Evolutionary conservation across 1,284 basidiomycete genomes (phyloP).

Genomic region (Meira nashicola): DNA sequence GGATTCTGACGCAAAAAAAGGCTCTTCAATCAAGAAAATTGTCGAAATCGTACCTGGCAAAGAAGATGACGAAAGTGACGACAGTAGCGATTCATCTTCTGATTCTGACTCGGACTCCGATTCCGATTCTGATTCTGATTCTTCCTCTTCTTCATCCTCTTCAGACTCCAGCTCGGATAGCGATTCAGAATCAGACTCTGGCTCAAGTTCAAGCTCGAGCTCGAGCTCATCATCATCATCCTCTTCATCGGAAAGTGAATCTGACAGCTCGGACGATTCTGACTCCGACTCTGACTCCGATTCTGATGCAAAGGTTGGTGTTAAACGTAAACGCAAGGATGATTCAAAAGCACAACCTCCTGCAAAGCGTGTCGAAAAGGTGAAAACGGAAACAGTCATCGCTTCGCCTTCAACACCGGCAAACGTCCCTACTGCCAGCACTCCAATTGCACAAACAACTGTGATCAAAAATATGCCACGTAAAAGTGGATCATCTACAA

Average conservation of each 20-base stretch:
- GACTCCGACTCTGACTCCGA: not conserved
- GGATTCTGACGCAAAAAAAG: no score
- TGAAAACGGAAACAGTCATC: not conserved
- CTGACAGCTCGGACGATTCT: not conserved
- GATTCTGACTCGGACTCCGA: not conserved
- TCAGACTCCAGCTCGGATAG: not conserved
- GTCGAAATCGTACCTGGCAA: not conserved
- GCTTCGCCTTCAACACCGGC: not conserved
- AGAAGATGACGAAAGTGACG: not conserved
- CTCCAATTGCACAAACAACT: not conserved
- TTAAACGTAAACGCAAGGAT: not conserved
- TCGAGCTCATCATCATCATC: constrained; percentile 2
- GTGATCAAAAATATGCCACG: not conserved
- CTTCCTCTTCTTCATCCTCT: constrained; percentile 5
- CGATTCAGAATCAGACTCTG: constrained; percentile 14
- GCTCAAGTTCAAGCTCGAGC: constrained; percentile 6
- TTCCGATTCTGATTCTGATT: not conserved
- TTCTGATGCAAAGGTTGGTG: not conserved
- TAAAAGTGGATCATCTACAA: not conserved
- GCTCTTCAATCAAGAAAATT: not conserved
- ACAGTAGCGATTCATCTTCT: not conserved
- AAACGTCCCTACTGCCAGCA: not conserved
- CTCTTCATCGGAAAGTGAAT: not conserved
- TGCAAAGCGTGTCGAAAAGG: not conserved
- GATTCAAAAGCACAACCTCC: not conserved